Base-by-base conservation (phyloP, 176 grass and related monocot species). In the Calamus simplicifolius region DNA sequence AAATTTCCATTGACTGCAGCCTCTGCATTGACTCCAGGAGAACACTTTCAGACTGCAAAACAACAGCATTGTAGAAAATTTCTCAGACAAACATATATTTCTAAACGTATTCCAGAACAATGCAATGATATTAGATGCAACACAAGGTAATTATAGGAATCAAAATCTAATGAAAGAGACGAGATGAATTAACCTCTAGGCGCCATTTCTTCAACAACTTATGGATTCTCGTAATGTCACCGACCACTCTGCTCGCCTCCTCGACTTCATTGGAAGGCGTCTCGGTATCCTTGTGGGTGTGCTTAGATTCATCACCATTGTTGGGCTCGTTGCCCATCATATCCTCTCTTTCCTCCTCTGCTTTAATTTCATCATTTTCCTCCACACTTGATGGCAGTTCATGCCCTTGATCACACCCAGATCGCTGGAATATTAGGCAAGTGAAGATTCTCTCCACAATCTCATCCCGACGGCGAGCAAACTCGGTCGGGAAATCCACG, bases 1-100 rank as follows among this genome's bases (percentile, higher is more conserved):
- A 83, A 48, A 98, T 83, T 54, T 92, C 84, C 93, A 98, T 98
- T 59, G 85, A 29, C 74, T 98, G 87, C 81, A 98, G 78, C 43
- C 81, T 92, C 70, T 88, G 88, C 26, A 98, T 76, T 0, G 87
- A 92, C 25, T 92, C 88, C 4, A 98, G 81, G 49, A 98, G 62
- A 48, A 80, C 67, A 49, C 19, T 73, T 58, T 98, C 87, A 2
- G 93, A 98, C 93, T 98, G 88, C 54, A 62, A 59, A 27, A 30
- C 14, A 2, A 67, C n/a, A 23, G 31, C 12, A 72, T 52, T 62
- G 64, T 1, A 74, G 52, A 69, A 18, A 18, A 75, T 51, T 67
- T 43, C 1, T 0, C 25, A 25, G 4, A 50, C 5, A 3, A 65
- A 49, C 15, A 23, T n/a, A n/a, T n/a, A n/a, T 14, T 16, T 31